These are phyloP conservation scores for Beauveria sp. DNA, from an alignment of 2,329 filamentous ascomycete genomes.

Conservation along the genomic window DNA sequence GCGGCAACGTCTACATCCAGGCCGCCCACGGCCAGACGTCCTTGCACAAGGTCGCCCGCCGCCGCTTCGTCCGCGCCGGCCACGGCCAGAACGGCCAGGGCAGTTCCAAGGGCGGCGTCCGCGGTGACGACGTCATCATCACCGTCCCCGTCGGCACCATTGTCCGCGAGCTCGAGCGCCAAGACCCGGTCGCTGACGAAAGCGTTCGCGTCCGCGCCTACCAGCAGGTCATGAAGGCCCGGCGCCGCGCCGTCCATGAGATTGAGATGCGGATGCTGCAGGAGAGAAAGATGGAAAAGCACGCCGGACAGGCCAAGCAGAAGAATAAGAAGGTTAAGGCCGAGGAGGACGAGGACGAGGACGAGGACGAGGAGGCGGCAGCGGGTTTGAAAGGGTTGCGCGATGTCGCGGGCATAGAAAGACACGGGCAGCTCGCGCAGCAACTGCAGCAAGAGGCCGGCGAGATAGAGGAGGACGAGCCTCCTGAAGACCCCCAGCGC, in stretches of 20 bases:
- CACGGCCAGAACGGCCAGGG: constrained; percentile 73
- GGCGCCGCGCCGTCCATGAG: constrained; percentile 21
- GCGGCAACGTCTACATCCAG: constrained; percentile 91
- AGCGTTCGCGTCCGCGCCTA: constrained; percentile 24
- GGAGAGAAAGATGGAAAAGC: constrained; percentile 10
- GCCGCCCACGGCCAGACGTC: constrained; percentile 86
- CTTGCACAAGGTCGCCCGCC: constrained; percentile 79
- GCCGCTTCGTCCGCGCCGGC: constrained; percentile 66
- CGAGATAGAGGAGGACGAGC: constrained; percentile 32
- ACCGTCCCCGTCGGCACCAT: constrained; percentile 91
- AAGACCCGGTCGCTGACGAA: constrained; percentile 70
- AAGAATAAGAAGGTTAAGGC: constrained; percentile 8
- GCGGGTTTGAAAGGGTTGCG: not conserved
- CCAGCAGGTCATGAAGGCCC: constrained; percentile 21
- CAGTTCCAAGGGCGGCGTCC: constrained; percentile 62
- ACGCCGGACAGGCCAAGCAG: not conserved
- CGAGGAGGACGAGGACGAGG: constrained; percentile 17
- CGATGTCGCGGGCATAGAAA: not conserved
- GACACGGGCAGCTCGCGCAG: not conserved
- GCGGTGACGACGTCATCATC: constrained; percentile 81
- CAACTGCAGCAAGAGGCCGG: constrained; percentile 19
- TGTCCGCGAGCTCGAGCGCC: constrained; percentile 69
- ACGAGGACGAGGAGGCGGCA: constrained; percentile 19
- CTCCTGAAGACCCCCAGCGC: constrained; percentile 34
- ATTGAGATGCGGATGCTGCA: constrained; percentile 27